Base-by-base conservation (phyloP, 306 rosid species). In the Elaeagnus macrophylla region DNA sequence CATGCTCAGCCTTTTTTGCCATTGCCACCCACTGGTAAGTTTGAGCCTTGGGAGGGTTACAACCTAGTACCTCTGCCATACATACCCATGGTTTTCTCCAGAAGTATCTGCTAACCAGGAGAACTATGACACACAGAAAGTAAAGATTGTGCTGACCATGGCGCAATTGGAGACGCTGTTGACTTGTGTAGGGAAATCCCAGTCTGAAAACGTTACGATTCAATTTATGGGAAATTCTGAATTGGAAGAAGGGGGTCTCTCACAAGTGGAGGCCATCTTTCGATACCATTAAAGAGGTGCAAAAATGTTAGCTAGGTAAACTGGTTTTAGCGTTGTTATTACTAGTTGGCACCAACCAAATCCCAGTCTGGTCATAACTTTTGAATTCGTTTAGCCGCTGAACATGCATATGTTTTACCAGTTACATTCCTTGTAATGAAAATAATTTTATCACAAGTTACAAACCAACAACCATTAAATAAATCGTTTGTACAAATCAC, bases 141-240 rank as follows among this genome's bases (percentile, higher is more conserved):
- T 79, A 61, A 87, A 71, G 81, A 72, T 87, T 64, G 81, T 79
- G 67, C 66, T 83, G 52, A 83, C 86, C 10, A 67, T 53, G 60
- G 73, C 66, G 55, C 73, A 86, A 62, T 49, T 78, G 71, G 69
- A 74, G 67, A n/a, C 68, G 67, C 54, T 86, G 39, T 70, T 79
- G 53, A 65, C 54, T 39, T 75, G 79, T 51, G 56, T 78, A 15
- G 77, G 60, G 57, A 71, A 62, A 60, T 56, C 76, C 54, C 61
- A 51, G 54, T 45, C 38, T 46, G 46, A 36, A 62, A 48, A 44
- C 5, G 47, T 71, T 55, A 57, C 54, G n/a, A 15, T 59, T n/a
- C 20, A 54, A 32, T 56, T 67, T 37, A 50, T 43, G 18, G 37
- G 47, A 58, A 57, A 72, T 43, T 42, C 32, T 46, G 50, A 39